A percentile compares a stretch with the other conserved stretches of the same genome.
Conservation (phyloP, 305 asterid species). For the Salvia sclarea region DNA sequence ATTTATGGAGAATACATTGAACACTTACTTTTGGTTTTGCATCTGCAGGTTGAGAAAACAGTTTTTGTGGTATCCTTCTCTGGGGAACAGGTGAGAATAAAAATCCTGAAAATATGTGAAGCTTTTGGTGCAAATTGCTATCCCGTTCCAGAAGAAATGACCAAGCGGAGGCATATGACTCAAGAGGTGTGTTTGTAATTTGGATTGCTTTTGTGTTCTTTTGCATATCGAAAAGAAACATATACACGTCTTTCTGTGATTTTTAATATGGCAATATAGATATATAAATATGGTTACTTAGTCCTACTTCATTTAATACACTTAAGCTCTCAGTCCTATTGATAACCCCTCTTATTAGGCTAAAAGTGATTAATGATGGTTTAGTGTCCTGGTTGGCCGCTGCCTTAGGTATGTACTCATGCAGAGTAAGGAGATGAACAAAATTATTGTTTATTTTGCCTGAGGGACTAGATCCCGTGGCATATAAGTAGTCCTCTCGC, state of each 20-base stretch:
- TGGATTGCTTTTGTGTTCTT: conserved; percentile 25
- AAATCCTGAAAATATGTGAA: conserved; percentile 93
- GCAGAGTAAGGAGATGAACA: conserved; percentile 1
- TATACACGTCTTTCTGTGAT: background rate
- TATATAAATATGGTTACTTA: background rate
- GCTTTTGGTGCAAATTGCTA: conserved; percentile 97
- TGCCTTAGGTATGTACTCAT: conserved; percentile 3
- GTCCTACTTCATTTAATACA: conserved; percentile 21
- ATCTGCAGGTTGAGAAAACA: conserved; percentile 90
- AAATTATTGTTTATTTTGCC: background rate
- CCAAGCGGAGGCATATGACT: conserved; percentile 77
- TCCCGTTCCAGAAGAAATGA: conserved; percentile 88
- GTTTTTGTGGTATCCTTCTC: conserved; percentile 97
- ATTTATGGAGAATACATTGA: conserved; percentile 23
- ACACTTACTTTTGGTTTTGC: conserved; percentile 18
- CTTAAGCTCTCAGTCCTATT: conserved; percentile 1
- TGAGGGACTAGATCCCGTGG: conserved; percentile 14
- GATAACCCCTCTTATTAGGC: conserved; percentile 15
- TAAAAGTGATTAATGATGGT: conserved; percentile 10
- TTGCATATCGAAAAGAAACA: conserved; percentile 19
- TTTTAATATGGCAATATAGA: background rate
- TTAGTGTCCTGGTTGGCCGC: background rate
- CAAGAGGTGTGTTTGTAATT: conserved; percentile 65
- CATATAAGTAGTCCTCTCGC: conserved; percentile 18
- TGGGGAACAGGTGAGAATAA: conserved; percentile 95